phyloP scores from a whole-genome alignment of 192 early-diverging fungal genomes.

The Coemansia sp. region DNA sequence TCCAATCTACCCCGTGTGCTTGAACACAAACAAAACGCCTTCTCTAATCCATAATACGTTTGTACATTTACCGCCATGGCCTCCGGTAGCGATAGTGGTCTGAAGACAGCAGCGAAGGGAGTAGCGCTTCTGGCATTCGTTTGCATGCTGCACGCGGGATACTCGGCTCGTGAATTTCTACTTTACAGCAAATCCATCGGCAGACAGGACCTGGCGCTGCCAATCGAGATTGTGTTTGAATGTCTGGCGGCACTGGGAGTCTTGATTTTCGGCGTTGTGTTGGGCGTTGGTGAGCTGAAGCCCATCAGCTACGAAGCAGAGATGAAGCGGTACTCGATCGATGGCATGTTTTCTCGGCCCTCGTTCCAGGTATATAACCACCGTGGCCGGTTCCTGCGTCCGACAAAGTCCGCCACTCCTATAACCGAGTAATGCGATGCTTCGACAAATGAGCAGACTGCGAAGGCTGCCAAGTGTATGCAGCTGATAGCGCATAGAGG shows the following conservation, averaged over 20 bases:
- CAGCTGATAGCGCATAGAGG: not conserved
- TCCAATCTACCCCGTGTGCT: no score
- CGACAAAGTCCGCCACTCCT: conserved; percentile 6
- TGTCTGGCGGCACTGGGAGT: conserved; percentile 44
- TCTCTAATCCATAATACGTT: no score
- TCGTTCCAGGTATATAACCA: conserved; percentile 56
- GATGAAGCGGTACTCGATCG: conserved; percentile 57
- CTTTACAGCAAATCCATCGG: conserved; percentile 52
- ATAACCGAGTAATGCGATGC: not conserved
- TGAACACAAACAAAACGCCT: no score
- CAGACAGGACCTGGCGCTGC: conserved; percentile 38
- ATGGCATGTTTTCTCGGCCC: conserved; percentile 50
- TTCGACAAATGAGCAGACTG: not conserved
- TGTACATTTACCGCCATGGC: not conserved
- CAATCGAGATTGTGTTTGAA: conserved; percentile 48
- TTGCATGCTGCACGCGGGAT: conserved; percentile 51
- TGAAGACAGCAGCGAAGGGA: conserved; percentile 33
- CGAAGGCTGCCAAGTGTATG: not conserved
- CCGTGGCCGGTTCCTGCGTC: conserved; percentile 48
- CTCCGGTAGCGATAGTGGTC: conserved; percentile 9
- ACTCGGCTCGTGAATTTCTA: conserved; percentile 50
- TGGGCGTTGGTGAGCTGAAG: conserved; percentile 45
- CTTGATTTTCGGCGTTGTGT: conserved; percentile 44
- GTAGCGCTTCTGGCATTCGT: conserved; percentile 42
- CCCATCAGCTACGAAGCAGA: conserved; percentile 55